Percentiles rank a stretch among this genome's conserved stretches.
Conservation (phyloP, 768 basidiomycete genomes). For the Mycena capillaripes region DNA sequence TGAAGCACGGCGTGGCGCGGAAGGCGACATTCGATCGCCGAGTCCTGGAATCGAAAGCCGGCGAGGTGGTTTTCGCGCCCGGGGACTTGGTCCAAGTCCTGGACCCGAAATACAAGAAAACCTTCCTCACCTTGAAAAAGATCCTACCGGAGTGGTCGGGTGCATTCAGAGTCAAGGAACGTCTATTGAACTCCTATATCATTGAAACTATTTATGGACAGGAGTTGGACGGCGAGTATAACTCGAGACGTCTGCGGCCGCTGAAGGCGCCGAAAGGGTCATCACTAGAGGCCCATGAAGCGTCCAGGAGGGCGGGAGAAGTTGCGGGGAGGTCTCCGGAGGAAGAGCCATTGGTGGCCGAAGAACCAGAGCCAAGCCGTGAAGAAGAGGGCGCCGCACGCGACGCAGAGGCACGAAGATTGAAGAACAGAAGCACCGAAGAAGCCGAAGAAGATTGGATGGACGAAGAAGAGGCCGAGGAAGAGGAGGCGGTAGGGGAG, state of each 20-base stretch:
- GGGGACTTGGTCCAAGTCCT: background rate
- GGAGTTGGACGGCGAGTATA: background rate
- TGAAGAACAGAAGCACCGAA: no score
- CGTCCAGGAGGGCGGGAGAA: no score
- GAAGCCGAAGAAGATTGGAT: no score
- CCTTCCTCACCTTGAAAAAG: background rate
- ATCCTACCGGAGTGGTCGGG: background rate
- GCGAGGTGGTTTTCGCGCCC: background rate
- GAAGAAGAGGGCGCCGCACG: background rate
- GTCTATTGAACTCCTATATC: background rate
- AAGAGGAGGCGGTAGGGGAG: no score
- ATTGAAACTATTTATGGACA: background rate
- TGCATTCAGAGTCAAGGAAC: background rate
- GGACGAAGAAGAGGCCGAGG: no score
- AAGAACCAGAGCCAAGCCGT: background rate
- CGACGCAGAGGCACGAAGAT: background rate
- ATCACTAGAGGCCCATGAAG: no score
- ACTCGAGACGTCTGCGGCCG: background rate
- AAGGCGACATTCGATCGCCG: slow-evolving; percentile 39
- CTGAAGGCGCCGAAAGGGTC: background rate
- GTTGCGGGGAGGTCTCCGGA: no score
- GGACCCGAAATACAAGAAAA: background rate
- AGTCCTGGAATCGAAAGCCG: background rate
- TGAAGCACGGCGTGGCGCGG: slow-evolving; percentile 36
- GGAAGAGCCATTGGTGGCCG: no score